Evolutionary conservation across 805 yeast genomes (phyloP).

Genomic region (Candida golubevii): DNA sequence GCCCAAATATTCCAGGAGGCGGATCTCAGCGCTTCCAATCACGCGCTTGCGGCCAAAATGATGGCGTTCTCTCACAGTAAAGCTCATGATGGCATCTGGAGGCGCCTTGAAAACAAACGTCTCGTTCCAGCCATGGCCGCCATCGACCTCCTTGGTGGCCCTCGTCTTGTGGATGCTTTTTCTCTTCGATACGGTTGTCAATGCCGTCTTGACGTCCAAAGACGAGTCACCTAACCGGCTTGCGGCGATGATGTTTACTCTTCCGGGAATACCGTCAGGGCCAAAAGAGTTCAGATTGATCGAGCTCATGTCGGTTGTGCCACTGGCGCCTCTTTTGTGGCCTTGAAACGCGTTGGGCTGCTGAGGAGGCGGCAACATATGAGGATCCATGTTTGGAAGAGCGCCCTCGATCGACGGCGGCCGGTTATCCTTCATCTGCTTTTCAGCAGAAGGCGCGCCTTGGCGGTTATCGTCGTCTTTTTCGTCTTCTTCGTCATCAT

Average conservation of each 20-base stretch:
- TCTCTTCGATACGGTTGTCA: constrained; percentile 43
- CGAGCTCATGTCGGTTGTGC: constrained; percentile 30
- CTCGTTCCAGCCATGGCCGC: constrained; percentile 55
- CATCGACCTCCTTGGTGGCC: constrained; percentile 45
- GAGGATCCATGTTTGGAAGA: constrained; percentile 31
- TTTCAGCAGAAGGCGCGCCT: constrained; percentile 15
- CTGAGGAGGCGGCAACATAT: constrained; percentile 37
- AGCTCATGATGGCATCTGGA: constrained; percentile 52
- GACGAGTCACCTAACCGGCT: constrained; percentile 31
- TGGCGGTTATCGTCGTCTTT: constrained; percentile 9
- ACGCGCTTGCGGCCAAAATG: constrained; percentile 67
- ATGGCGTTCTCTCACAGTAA: constrained; percentile 64
- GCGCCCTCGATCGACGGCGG: constrained; percentile 20
- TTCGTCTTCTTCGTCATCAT: constrained; percentile 3
- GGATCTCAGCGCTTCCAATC: constrained; percentile 55
- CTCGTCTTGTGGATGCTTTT: constrained; percentile 67
- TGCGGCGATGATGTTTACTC: constrained; percentile 48
- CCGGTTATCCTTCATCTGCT: constrained; percentile 11
- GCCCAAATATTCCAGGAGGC: constrained; percentile 48
- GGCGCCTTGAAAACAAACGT: constrained; percentile 63
- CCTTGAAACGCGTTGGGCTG: constrained; percentile 23
- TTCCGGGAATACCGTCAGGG: constrained; percentile 47
- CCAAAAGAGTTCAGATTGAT: constrained; percentile 33
- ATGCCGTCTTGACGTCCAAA: constrained; percentile 51
- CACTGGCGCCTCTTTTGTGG: constrained; percentile 21